These are phyloP conservation scores for Plantago elongata DNA, from an alignment of 257 asterid genomes.

Conservation along the genomic window DNA sequence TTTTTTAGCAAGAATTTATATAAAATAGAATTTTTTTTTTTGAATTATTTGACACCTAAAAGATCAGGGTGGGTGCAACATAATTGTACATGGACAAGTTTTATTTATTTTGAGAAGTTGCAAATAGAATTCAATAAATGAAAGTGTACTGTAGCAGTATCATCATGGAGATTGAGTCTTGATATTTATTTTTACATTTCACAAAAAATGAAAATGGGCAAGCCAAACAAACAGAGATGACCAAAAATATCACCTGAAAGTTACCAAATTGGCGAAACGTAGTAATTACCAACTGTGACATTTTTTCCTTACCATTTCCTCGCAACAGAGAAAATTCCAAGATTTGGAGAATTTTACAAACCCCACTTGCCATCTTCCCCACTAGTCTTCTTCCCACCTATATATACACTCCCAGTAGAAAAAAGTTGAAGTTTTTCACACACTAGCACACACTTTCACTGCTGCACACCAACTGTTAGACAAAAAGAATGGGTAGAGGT, in stretches of 20 bases:
- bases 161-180: constrained; percentile 28
- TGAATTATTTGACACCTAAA: too few species aligned
- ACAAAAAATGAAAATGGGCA: constrained; percentile 24
- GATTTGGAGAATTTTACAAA: constrained; percentile 18
- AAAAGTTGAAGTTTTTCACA: background rate
- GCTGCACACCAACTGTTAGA: background rate
- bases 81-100: too few species aligned
- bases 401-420: background rate
- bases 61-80: too few species aligned
- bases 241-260: background rate
- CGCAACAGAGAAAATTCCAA: constrained; percentile 26
- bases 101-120: too few species aligned
- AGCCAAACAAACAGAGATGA: constrained; percentile 20
- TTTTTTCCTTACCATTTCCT: constrained; percentile 31
- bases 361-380: constrained; percentile 6
- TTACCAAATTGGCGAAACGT: constrained; percentile 14
- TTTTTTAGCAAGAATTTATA: too few species aligned
- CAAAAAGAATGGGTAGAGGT: constrained; percentile 68
- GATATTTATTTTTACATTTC: constrained; percentile 19
- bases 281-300: constrained; percentile 25
- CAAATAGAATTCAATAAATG: background rate
- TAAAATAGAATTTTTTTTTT: too few species aligned
- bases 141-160: constrained; percentile 22
- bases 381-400: background rate
- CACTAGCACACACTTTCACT: constrained; percentile 12